Evolutionary conservation across 1,139 yeast species (phyloP).

Genomic region (Suhomyces chickasaworum): DNA sequence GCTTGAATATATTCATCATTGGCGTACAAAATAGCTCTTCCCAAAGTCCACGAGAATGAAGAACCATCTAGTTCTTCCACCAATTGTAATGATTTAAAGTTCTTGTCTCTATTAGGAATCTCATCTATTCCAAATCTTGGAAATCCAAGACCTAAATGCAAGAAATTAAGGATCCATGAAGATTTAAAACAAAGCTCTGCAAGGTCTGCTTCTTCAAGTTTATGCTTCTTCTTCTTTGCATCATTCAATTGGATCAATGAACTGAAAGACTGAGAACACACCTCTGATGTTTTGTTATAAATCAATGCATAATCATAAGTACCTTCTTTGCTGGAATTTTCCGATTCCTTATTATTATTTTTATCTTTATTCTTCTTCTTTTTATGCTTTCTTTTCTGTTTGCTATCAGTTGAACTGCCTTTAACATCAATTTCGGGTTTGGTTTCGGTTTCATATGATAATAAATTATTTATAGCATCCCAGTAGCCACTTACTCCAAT

Average conservation of each 20-base stretch:
- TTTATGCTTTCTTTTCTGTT: neutral
- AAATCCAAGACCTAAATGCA: conserved; percentile 74
- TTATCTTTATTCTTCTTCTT: neutral
- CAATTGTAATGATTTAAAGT: conserved; percentile 55
- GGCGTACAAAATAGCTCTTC: conserved; percentile 70
- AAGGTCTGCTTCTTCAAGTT: conserved; percentile 30
- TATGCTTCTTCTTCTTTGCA: conserved; percentile 28
- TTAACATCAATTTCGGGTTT: neutral
- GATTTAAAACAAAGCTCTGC: conserved; percentile 36
- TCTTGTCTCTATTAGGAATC: conserved; percentile 24
- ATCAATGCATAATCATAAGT: conserved; percentile 43
- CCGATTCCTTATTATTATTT: neutral
- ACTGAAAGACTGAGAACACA: conserved; percentile 46
- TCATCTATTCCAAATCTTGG: conserved; percentile 58
- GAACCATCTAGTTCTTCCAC: conserved; percentile 65
- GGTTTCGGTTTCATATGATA: conserved; percentile 27
- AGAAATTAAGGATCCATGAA: conserved; percentile 69
- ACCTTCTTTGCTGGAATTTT: neutral
- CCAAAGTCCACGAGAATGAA: conserved; percentile 82
- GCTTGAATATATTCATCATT: conserved; percentile 49
- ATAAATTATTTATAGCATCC: conserved; percentile 62
- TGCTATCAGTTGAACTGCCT: neutral
- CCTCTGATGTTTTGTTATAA: conserved; percentile 44
- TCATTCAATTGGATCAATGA: conserved; percentile 45
- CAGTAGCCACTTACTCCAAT: conserved; percentile 84